Conservation (phyloP, 345 rosid genomes). For the Populus simonii region DNA sequence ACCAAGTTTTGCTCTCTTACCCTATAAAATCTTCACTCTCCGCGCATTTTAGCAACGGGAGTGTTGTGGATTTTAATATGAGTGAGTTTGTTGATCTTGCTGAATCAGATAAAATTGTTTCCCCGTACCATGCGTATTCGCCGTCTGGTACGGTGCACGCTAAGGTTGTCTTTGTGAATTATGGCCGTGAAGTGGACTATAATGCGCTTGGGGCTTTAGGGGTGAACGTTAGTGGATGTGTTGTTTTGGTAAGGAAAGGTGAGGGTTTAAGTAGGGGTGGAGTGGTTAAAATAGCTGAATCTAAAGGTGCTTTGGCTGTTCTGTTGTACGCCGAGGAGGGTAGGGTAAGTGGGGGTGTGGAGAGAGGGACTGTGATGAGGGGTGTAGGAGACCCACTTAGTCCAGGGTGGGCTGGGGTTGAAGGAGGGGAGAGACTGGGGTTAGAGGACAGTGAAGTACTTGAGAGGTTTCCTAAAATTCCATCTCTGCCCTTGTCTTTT, state of each 20-base stretch:
- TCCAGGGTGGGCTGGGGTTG: constrained; percentile 88
- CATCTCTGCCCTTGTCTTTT: constrained; percentile 73
- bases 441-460: constrained; percentile 52
- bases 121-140: constrained; percentile 88
- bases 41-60: constrained; percentile 52
- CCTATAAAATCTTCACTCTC: constrained; percentile 53
- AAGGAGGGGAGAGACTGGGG: constrained; percentile 63
- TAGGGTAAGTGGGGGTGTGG: constrained; percentile 47
- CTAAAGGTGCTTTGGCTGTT: constrained; percentile 71
- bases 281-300: constrained; percentile 60
- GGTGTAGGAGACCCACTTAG: constrained; percentile 90
- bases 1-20: constrained; percentile 66
- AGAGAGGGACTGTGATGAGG: constrained; percentile 93
- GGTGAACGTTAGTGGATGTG: constrained; percentile 55
- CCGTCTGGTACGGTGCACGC: constrained; percentile 72
- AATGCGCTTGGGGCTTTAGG: constrained; percentile 51
- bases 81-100: constrained; percentile 28
- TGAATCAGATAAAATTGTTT: constrained; percentile 25
- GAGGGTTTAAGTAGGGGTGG: constrained; percentile 55
- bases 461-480: constrained; percentile 65
- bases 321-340: constrained; percentile 63
- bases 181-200: constrained; percentile 78
- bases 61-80: constrained; percentile 35
- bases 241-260: constrained; percentile 67
- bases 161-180: constrained; percentile 61